Conservation (phyloP, 768 basidiomycete genomes). For the Rhizopogon vinicolor region DNA sequence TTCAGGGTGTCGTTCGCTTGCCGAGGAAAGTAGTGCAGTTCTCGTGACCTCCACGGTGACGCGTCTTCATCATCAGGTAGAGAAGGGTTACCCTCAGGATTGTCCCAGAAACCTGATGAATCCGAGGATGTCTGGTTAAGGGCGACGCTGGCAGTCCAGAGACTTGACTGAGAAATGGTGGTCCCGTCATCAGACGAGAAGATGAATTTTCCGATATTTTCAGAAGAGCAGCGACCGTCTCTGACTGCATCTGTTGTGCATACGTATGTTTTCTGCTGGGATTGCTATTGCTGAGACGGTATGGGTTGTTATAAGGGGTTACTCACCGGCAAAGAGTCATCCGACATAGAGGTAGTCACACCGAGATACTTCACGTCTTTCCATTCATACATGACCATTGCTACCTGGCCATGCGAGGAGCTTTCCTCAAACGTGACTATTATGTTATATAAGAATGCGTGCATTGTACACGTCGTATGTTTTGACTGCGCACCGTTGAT, state of each 20-base stretch:
- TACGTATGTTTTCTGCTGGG: slow-evolving; percentile 84
- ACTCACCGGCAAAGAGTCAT: slow-evolving; percentile 65
- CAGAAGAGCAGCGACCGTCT: slow-evolving; percentile 61
- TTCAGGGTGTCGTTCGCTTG: slow-evolving; percentile 31
- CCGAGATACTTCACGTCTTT: slow-evolving; percentile 82
- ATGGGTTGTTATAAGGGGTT: slow-evolving; percentile 9
- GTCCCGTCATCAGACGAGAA: slow-evolving; percentile 64
- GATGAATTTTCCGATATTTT: slow-evolving; percentile 88
- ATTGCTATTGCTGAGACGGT: slow-evolving; percentile 7
- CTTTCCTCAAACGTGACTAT: slow-evolving; percentile 70
- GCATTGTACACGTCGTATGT: background rate
- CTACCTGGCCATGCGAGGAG: slow-evolving; percentile 79
- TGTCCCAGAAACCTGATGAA: slow-evolving; percentile 47
- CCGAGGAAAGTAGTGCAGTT: slow-evolving; percentile 9
- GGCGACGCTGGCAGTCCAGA: slow-evolving; percentile 81
- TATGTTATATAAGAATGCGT: slow-evolving; percentile 7
- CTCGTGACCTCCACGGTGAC: slow-evolving; percentile 43
- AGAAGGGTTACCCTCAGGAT: slow-evolving; percentile 55
- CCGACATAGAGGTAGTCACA: slow-evolving; percentile 47
- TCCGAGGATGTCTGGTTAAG: slow-evolving; percentile 40
- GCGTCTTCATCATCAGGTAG: slow-evolving; percentile 42
- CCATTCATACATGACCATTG: slow-evolving; percentile 98
- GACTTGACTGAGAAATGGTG: slow-evolving; percentile 66
- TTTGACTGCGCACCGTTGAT: slow-evolving; percentile 64
- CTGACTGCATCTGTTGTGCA: slow-evolving; percentile 82